A percentile compares a stretch with the other conserved stretches of the same genome.
Conservation (phyloP, 768 basidiomycete species). For the Kwoniella heveanensis region DNA sequence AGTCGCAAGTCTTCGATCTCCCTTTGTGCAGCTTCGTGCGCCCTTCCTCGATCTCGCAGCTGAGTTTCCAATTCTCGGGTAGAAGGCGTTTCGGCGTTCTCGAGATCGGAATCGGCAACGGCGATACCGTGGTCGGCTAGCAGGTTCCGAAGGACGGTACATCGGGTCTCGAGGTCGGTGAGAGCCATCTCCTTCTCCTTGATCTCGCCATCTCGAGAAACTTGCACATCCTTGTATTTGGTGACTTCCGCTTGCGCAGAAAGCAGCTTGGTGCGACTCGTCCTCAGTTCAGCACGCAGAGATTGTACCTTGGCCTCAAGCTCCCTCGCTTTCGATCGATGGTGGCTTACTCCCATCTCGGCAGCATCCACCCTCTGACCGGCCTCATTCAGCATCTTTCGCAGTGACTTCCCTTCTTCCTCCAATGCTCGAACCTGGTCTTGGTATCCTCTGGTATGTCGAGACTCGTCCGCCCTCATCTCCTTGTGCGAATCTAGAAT, state of each 20-base stretch:
- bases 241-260: slow-evolving; percentile 69
- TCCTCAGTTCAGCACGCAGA: slow-evolving; percentile 75
- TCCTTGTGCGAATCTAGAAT: slow-evolving; percentile 85
- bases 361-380: slow-evolving; percentile 70
- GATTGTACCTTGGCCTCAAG: slow-evolving; percentile 67
- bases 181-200: slow-evolving; percentile 67
- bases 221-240: slow-evolving; percentile 68
- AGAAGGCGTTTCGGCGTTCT: slow-evolving; percentile 16
- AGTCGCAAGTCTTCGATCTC: slow-evolving; percentile 70
- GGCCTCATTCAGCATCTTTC: slow-evolving; percentile 77
- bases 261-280: slow-evolving; percentile 61
- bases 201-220: slow-evolving; percentile 67
- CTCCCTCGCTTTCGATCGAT: slow-evolving; percentile 67
- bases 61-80: slow-evolving; percentile 72
- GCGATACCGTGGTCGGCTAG: slow-evolving; percentile 82
- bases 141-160: slow-evolving; percentile 79
- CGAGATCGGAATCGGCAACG: slow-evolving; percentile 70
- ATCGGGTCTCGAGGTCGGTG: slow-evolving; percentile 70
- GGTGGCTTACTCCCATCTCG: slow-evolving; percentile 67
- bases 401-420: slow-evolving; percentile 71
- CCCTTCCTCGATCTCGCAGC: slow-evolving; percentile 70
- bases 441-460: slow-evolving; percentile 69
- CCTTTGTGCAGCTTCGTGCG: slow-evolving; percentile 73
- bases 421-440: slow-evolving; percentile 83
- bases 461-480: slow-evolving; percentile 79